These are phyloP conservation scores for Spironucleus salmonicida DNA, from an alignment of 208 protist genomes.

Conservation along the genomic window DNA sequence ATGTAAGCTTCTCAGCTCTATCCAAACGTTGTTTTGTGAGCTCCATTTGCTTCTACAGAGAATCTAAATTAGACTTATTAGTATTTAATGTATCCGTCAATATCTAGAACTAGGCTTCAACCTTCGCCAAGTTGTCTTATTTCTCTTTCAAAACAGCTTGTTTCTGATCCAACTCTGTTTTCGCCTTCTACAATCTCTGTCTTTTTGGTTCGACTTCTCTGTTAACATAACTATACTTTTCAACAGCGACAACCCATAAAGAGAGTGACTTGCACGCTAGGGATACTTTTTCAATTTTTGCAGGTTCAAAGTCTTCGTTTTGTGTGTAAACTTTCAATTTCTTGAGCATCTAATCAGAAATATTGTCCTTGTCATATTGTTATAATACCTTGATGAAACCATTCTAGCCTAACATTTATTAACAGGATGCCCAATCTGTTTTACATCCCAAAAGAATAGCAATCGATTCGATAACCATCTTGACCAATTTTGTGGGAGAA, in stretches of 20 bases:
- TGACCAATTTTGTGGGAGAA: conserved; percentile 65
- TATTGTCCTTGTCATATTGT: conserved; percentile 76
- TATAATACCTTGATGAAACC: conserved; percentile 71
- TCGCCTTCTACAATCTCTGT: conserved; percentile 65
- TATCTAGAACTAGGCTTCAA: conserved; percentile 59
- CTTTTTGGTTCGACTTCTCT: conserved; percentile 68
- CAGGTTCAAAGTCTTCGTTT: conserved; percentile 69
- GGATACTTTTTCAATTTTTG: conserved; percentile 68
- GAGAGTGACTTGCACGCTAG: conserved; percentile 76
- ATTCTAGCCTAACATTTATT: conserved; percentile 65
- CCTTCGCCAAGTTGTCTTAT: conserved; percentile 54
- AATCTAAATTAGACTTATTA: conserved; percentile 21
- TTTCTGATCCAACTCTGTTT: conserved; percentile 66
- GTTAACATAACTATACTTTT: conserved; percentile 72
- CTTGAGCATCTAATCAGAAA: conserved; percentile 64
- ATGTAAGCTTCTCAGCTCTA: conserved; percentile 69
- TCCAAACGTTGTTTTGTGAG: conserved; percentile 41
- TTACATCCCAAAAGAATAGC: conserved; percentile 80
- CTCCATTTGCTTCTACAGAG: conserved; percentile 38
- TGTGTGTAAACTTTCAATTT: conserved; percentile 74
- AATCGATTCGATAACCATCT: conserved; percentile 76
- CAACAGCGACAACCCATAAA: conserved; percentile 77
- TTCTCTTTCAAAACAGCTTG: conserved; percentile 63
- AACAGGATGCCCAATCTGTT: conserved; percentile 67
- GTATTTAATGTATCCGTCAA: conserved; percentile 42